phyloP scores from a whole-genome alignment of 2,329 filamentous ascomycete genomes.

The Penicillium sp. region DNA sequence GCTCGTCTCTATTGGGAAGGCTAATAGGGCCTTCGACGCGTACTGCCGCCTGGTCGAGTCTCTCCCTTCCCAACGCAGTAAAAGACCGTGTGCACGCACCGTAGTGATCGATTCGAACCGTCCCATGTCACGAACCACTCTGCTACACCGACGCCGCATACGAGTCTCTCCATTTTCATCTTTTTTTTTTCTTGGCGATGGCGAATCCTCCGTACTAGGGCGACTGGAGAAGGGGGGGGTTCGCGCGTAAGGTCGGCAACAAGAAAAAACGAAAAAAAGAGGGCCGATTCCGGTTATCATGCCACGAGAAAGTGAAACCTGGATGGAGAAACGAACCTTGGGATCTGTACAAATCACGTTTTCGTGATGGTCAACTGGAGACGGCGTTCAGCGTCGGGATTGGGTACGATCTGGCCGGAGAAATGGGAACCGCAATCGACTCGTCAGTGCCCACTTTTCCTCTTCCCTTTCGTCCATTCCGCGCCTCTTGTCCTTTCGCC shows the following conservation, averaged over 20 bases:
- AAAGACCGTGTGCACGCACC: slow-evolving; percentile 13
- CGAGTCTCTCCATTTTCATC: too few species aligned
- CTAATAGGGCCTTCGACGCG: slow-evolving; percentile 12
- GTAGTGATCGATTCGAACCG: slow-evolving; percentile 13
- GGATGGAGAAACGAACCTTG: background rate
- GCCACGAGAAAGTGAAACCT: slow-evolving; percentile 9
- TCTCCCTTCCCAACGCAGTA: background rate
- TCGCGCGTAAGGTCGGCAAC: slow-evolving; percentile 1
- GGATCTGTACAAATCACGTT: background rate
- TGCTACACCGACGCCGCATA: slow-evolving; percentile 10
- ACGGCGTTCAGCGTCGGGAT: background rate
- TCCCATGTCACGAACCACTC: slow-evolving; percentile 18
- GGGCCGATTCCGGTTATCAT: slow-evolving; percentile 13
- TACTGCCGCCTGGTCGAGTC: too few species aligned
- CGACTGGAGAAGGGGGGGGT: too few species aligned
- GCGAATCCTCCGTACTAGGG: too few species aligned
- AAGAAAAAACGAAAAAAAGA: background rate
- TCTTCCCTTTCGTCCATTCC: slow-evolving; percentile 1
- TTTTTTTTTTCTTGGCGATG: too few species aligned
- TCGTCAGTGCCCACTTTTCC: slow-evolving; percentile 6
- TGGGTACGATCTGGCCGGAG: too few species aligned
- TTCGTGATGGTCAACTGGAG: slow-evolving; percentile 3
- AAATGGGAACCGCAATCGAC: too few species aligned
- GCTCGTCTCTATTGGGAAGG: slow-evolving; percentile 14
- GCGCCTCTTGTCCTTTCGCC: background rate